Evolutionary conservation across 176 grass and related monocot species (phyloP).

Genomic region (Musa troglodytarum): DNA sequence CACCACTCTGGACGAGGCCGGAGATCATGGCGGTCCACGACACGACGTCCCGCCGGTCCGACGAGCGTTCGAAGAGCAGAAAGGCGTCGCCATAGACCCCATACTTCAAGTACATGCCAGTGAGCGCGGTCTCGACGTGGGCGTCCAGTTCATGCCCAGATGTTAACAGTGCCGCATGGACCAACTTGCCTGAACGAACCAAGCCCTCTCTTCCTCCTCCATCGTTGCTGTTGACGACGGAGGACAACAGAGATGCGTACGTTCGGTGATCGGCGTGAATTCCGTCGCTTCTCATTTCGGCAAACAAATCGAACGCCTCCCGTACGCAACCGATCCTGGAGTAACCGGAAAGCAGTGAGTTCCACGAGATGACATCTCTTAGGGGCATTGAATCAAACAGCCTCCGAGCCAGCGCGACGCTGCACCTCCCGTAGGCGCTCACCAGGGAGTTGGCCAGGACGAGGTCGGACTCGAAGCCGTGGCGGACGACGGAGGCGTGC

Average conservation of each 20-base stretch:
- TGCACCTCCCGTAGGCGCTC: slow-evolving; percentile 3
- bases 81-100: slow-evolving; percentile 1
- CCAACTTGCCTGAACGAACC: slow-evolving; percentile 5
- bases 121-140: slow-evolving; percentile 20
- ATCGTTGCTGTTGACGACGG: neutral
- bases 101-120: slow-evolving; percentile 18
- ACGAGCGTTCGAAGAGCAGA: slow-evolving; percentile 8
- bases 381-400: slow-evolving; percentile 21
- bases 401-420: slow-evolving; percentile 2
- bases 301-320: slow-evolving; percentile 4
- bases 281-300: slow-evolving; percentile 14
- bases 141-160: slow-evolving; percentile 9
- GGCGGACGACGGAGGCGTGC: slow-evolving; percentile 1
- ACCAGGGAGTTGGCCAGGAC: slow-evolving; percentile 19
- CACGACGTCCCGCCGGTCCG: slow-evolving; percentile 10
- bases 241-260: slow-evolving; percentile 16
- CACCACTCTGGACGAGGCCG: slow-evolving; percentile 8
- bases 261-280: slow-evolving; percentile 9
- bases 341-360: slow-evolving; percentile 14
- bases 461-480: slow-evolving; percentile 9
- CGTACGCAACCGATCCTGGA: neutral
- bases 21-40: slow-evolving; percentile 23
- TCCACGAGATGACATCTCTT: slow-evolving; percentile 22
- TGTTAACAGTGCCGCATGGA: slow-evolving; percentile 1
- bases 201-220: neutral